These are phyloP conservation scores for Phytophthora podocarpi DNA, from an alignment of 352 stramenopile genomes.

Conservation along the genomic window DNA sequence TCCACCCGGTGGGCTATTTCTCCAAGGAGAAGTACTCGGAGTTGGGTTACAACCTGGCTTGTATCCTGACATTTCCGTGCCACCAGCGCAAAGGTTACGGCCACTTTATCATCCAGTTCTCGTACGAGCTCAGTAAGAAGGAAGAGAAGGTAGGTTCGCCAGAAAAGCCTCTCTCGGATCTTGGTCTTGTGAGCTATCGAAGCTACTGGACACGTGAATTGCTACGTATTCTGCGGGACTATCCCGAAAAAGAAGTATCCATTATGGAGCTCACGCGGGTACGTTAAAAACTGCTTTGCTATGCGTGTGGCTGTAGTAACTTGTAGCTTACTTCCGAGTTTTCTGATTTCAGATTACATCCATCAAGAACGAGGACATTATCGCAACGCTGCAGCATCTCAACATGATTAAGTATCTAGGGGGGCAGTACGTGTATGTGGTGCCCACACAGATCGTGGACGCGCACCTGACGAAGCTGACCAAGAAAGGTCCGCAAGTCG, in stretches of 20 bases:
- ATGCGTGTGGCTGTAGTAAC: background rate
- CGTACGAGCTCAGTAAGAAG: conserved; percentile 99
- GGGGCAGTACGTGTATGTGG: conserved; percentile 97
- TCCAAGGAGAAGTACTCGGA: conserved; percentile 99
- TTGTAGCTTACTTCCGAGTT: background rate
- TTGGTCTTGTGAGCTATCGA: conserved; percentile 98
- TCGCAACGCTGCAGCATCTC: conserved; percentile 97
- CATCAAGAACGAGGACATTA: conserved; percentile 98
- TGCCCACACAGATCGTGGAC: conserved; percentile 93
- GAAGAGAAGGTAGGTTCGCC: conserved; percentile 97
- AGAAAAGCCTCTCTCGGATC: conserved; percentile 99
- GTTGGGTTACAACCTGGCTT: conserved; percentile 99
- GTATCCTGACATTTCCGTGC: conserved; percentile 99
- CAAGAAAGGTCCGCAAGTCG: conserved; percentile 74
- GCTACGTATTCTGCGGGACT: conserved; percentile 89
- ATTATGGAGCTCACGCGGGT: conserved; percentile 96
- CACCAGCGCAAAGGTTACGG: conserved; percentile 99
- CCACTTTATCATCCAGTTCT: conserved; percentile 99
- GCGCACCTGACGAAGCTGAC: conserved; percentile 79
- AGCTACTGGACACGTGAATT: conserved; percentile 99
- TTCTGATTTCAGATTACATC: conserved; percentile 58
- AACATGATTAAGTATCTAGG: conserved; percentile 99
- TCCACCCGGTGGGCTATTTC: conserved; percentile 98
- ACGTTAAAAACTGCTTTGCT: conserved; percentile 36
- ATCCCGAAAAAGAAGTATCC: conserved; percentile 82